Percentiles rank a stretch among this genome's conserved stretches.
phyloP scores from a whole-genome alignment of 2,329 filamentous ascomycete genomes.

The Hansfordia pulvinata region DNA sequence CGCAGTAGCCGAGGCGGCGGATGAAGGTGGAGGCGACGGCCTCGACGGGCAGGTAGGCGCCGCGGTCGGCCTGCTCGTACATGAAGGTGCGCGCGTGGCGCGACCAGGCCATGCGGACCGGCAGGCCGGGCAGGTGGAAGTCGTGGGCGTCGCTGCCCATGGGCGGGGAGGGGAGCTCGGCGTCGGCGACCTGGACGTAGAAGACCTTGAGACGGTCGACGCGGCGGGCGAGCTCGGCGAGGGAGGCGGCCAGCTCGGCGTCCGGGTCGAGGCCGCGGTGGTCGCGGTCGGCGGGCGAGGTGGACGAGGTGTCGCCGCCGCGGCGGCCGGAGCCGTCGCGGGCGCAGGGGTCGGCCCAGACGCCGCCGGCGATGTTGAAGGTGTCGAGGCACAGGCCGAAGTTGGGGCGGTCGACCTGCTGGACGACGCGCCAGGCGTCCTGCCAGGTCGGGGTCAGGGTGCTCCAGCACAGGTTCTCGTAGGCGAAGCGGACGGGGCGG shows the following conservation, averaged over 20 bases:
- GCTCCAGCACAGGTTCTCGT: conserved; percentile 47
- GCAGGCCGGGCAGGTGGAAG: conserved; percentile 37
- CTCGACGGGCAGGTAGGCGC: conserved; percentile 44
- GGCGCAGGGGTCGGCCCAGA: conserved; percentile 47
- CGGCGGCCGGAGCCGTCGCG: conserved; percentile 47
- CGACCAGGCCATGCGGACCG: conserved; percentile 49
- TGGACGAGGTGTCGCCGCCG: conserved; percentile 38
- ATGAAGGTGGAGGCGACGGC: conserved; percentile 38
- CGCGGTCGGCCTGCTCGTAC: conserved; percentile 32
- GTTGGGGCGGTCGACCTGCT: conserved; percentile 37
- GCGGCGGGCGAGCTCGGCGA: conserved; percentile 27
- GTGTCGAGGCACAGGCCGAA: conserved; percentile 50
- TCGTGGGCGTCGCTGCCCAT: conserved; percentile 34
- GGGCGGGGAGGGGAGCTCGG: conserved; percentile 33
- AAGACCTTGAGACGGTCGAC: conserved; percentile 42
- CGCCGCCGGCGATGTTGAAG: conserved; percentile 45
- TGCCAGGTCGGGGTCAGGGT: conserved; percentile 48
- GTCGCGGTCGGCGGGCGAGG: conserved; percentile 24
- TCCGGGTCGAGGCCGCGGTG: conserved; percentile 32
- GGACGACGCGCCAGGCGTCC: conserved; percentile 38
- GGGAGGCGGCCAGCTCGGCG: conserved; percentile 24
- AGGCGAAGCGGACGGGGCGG: conserved; percentile 36
- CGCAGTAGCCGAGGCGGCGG: conserved; percentile 39
- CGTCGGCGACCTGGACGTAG: conserved; percentile 50
- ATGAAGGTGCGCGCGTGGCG: conserved; percentile 47